Evolutionary conservation across 345 rosid species (phyloP).

Genomic region (Salix dunnii): DNA sequence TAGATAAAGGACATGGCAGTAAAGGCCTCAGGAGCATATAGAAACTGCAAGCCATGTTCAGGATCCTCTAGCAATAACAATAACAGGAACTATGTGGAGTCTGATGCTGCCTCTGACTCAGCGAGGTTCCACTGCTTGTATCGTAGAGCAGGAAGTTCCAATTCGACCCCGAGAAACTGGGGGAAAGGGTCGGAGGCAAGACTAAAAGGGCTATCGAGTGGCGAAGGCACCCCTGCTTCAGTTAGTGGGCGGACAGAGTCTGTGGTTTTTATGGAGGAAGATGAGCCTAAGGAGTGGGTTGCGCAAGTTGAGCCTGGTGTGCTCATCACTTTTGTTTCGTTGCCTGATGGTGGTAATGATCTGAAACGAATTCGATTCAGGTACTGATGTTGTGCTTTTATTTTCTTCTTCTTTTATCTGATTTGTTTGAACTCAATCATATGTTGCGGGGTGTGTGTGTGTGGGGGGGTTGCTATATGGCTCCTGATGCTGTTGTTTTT

Average conservation of each 20-base stretch:
- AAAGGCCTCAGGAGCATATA: conserved; percentile 91
- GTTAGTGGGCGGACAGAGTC: conserved; percentile 78
- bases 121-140: conserved; percentile 69
- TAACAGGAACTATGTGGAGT: conserved; percentile 46
- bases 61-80: conserved; percentile 59
- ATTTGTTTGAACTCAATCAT: conserved; percentile 11
- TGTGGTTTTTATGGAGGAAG: conserved; percentile 75
- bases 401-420: background rate
- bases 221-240: conserved; percentile 88
- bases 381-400: conserved; percentile 31
- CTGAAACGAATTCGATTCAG: conserved; percentile 93
- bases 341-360: conserved; percentile 91
- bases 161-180: conserved; percentile 60
- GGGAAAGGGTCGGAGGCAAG: conserved; percentile 85
- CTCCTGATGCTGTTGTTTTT: conserved; percentile 9
- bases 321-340: conserved; percentile 83
- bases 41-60: conserved; percentile 81
- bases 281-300: conserved; percentile 96
- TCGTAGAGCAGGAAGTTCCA: conserved; percentile 60
- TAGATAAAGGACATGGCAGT: conserved; percentile 94
- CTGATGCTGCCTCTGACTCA: conserved; percentile 60
- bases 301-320: conserved; percentile 99
- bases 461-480: background rate
- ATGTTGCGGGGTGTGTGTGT: background rate
- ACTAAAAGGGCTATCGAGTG: conserved; percentile 76